Evolutionary conservation across 1,139 yeast genomes (phyloP).

Genomic region (Zygoascus meyerae): DNA sequence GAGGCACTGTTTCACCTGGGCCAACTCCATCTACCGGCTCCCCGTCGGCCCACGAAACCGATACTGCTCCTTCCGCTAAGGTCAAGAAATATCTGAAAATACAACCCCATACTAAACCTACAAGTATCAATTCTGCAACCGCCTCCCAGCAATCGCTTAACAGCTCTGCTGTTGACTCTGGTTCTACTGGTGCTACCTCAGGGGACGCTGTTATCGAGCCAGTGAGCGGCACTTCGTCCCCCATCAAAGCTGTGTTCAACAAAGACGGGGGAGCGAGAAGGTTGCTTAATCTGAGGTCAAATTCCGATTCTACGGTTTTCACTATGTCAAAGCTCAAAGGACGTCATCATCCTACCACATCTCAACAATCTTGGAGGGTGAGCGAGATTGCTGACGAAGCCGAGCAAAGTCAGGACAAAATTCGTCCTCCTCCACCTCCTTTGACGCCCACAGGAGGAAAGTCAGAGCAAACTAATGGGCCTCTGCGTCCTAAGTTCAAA

Average conservation of each 20-base stretch:
- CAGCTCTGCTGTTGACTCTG: too few species aligned
- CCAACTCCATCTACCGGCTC: too few species aligned
- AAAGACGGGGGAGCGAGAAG: background rate
- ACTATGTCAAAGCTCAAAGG: background rate
- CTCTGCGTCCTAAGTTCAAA: slow-evolving; percentile 13
- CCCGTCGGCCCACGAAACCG: too few species aligned
- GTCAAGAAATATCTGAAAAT: too few species aligned
- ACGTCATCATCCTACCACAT: background rate
- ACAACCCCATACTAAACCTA: too few species aligned
- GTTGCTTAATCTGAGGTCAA: background rate
- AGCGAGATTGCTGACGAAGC: slow-evolving; percentile 2
- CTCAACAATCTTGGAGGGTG: background rate
- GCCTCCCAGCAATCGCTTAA: too few species aligned
- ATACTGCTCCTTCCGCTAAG: too few species aligned
- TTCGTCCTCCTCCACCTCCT: background rate
- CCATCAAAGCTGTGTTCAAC: background rate
- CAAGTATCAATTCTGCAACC: too few species aligned
- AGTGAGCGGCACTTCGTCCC: background rate
- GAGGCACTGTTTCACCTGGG: too few species aligned
- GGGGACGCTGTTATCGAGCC: too few species aligned
- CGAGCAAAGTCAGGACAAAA: background rate
- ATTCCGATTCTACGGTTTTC: background rate
- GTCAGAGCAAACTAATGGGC: background rate
- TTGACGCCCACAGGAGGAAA: background rate
- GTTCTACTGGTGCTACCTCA: too few species aligned